Conservation (phyloP, 2,329 filamentous ascomycete genomes). For the Plenodomus lindquistii region DNA sequence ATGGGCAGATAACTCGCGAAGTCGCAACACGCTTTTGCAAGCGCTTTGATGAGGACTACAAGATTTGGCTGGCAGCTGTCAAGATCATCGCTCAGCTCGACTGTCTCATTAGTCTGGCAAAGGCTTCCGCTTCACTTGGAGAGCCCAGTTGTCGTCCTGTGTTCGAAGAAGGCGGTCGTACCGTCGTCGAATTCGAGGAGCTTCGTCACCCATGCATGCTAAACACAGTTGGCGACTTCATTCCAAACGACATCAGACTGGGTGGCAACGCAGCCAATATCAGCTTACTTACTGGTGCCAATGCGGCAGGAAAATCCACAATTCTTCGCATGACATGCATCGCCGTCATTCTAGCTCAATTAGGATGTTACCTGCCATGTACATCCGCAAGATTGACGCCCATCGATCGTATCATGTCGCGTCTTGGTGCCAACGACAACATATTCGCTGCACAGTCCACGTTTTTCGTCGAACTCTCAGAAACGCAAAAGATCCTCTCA, state of each 20-base stretch:
- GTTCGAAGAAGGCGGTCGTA: conserved; percentile 85
- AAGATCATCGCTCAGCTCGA: conserved; percentile 90
- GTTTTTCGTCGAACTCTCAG: conserved; percentile 95
- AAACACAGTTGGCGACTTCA: conserved; percentile 87
- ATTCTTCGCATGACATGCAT: conserved; percentile 95
- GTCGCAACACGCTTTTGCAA: conserved; percentile 81
- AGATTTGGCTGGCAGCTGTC: conserved; percentile 84
- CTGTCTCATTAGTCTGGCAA: conserved; percentile 90
- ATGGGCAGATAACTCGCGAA: conserved; percentile 87
- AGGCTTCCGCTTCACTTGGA: conserved; percentile 80
- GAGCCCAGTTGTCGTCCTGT: conserved; percentile 83
- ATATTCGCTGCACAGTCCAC: conserved; percentile 98
- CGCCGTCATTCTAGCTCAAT: conserved; percentile 95
- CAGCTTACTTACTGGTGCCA: conserved; percentile 89
- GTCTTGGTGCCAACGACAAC: conserved; percentile 95
- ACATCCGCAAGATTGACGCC: conserved; percentile 82
- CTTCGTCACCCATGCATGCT: conserved; percentile 95
- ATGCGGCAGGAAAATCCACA: conserved; percentile 96
- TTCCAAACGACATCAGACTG: conserved; percentile 89
- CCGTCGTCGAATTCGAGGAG: conserved; percentile 87
- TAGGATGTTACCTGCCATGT: conserved; percentile 90
- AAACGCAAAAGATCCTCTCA: conserved; percentile 96
- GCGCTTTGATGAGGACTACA: conserved; percentile 86
- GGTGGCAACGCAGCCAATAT: conserved; percentile 83
- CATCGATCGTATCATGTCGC: conserved; percentile 97